Base-by-base conservation (phyloP, 768 basidiomycete genomes). In the Rhizopogon roseolus region DNA sequence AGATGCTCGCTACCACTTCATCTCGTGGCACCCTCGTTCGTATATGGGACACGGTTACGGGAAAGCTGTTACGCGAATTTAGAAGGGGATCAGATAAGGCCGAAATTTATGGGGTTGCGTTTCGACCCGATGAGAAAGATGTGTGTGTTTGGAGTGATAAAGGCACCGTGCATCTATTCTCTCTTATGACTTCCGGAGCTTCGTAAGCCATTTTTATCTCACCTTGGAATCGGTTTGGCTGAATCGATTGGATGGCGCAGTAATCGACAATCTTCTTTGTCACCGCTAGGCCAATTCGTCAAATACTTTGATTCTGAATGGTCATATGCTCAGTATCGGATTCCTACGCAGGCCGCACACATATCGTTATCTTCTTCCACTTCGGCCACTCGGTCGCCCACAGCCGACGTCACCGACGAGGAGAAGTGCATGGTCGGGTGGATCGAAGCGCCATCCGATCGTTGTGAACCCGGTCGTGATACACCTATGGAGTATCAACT, bases 101-200 rank as follows among this genome's bases (percentile, higher is more conserved):
- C 28, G 86, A 89, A 62, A 94, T 96, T 41, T 95, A 93, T 67
- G 91, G 91, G 2, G 88, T 94, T 17, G 86, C 88, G 11, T 93
- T 95, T 68, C 80, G 93, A 37, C 85, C 84, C 4, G 92, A 93
- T 60, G 94, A 95, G 62, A 80, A 78, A 54, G 90, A 93, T 60
- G 73, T 96, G 0, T 91, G 90, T 62, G 93, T 91, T 9, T 93
- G 92, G 88, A 94, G 92, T 64, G 93, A 97, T 68, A 97, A 97
- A 70, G 93, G 93, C 36, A 97, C 93, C 0, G 84, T 97, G 6
- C 93, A 97, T 65, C 76, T 94, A 41, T 96, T 95, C 69, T 84
- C 88, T 41, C 76, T 96, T 22, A 76, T 79, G 44, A 76, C 78
- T 39, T 81, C 86, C 17, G 84, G 84, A 7, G 68, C 81, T 57